Base-by-base conservation (phyloP, 805 yeast genomes). In the Zygotorulaspora chibaensis region DNA sequence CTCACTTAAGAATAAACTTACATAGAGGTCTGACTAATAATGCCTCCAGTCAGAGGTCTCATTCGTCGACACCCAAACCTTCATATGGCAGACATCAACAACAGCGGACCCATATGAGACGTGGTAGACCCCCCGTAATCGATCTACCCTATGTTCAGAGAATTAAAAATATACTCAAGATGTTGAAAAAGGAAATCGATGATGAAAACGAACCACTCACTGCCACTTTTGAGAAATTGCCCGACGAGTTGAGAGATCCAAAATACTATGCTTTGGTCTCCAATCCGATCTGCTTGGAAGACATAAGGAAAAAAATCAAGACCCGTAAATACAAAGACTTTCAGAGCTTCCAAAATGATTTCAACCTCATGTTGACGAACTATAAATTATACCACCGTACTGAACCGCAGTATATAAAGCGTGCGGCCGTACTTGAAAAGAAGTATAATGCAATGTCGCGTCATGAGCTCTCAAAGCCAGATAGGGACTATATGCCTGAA, bases 81-180 rank as follows among this genome's bases (percentile, higher is more conserved):
- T 33, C 42, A 8, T 53, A 46, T 29, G 53, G 54, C 9, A 58
- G 51, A 31, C 56, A 51, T 29, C 46, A 50, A 35, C 57, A 59
- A 45, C 59, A 56, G 39, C 61, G 55, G 35, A 58, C 57, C 8
- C 63, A 62, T 42, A 51, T 61, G 45, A 61, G 61, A 43, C 62
- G 68, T 45, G 67, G 67, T 46, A 59, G 67, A 46, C 67, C 67
- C 12, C 67, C 67, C 8, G 62, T 63, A 3, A 63, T 64, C 26
- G 68, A 64, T 49, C 42, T 63, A 11, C 68, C 68, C 5, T 90
- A 84, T 65, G 97, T 93, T 66, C 88, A 88, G 60, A 75, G 97
- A 52, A 89, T 91, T 66, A 90, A 91, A 65, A 81, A 87, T 54
- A 82, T 93, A 31, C 69, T 93, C 72, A 80, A 95, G 62, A 81